Evolutionary conservation across 106 monocot genomes (phyloP).

Genomic region (Apostasia shenzhenica): DNA sequence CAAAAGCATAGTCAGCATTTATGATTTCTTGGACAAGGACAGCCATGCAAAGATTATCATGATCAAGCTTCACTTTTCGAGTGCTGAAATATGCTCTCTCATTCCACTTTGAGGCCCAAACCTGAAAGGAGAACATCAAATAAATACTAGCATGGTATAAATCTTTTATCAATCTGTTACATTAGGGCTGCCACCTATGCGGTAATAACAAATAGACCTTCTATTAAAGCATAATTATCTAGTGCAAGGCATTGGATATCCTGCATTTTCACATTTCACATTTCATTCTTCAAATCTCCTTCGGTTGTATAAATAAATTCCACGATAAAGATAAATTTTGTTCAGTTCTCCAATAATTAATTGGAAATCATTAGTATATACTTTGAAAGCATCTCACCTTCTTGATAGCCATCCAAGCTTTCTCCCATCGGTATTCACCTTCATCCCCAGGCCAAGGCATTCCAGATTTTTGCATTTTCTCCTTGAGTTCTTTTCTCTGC

Average conservation of each 20-base stretch:
- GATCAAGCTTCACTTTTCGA: slow-evolving; percentile 82
- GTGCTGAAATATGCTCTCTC: slow-evolving; percentile 98
- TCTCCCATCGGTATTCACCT: slow-evolving; percentile 77
- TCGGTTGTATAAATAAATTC: no score
- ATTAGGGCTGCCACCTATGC: no score
- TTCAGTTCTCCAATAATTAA: no score
- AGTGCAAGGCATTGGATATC: no score
- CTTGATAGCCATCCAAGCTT: slow-evolving; percentile 87
- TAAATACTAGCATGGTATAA: not conserved
- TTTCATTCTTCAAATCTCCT: no score
- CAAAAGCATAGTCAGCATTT: slow-evolving; percentile 92
- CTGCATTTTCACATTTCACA: no score
- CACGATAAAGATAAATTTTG: no score
- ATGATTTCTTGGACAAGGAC: slow-evolving; percentile 98
- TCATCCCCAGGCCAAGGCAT: slow-evolving; percentile 99
- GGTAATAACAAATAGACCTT: no score
- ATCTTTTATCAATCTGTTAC: not conserved
- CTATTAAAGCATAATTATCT: no score
- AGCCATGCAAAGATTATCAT: slow-evolving; percentile 87
- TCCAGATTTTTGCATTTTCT: slow-evolving; percentile 69
- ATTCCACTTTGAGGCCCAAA: slow-evolving; percentile 99
- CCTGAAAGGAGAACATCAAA: slow-evolving; percentile 29
- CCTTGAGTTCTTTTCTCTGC: slow-evolving; percentile 74
- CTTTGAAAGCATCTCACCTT: slow-evolving; percentile 35
- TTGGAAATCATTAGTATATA: no score